A percentile compares a stretch with the other conserved stretches of the same genome.
These are phyloP conservation scores for Berkeleyomyces rouxiae DNA, from an alignment of 2,329 filamentous ascomycete genomes.

Conservation along the genomic window DNA sequence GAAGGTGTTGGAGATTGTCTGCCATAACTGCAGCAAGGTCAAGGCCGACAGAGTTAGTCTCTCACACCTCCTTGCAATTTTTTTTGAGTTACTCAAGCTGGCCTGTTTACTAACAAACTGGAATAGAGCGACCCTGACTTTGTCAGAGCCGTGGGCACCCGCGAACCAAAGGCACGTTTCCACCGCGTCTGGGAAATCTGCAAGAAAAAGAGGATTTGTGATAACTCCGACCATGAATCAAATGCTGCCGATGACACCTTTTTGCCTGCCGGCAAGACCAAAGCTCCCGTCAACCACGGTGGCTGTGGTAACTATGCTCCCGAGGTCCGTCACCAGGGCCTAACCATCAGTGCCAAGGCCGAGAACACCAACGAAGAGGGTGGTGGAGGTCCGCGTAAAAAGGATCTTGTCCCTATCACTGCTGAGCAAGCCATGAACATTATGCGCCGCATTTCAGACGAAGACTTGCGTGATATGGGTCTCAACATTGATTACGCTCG, in stretches of 20 bases:
- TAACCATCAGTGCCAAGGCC: conserved; percentile 53
- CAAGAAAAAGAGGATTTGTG: conserved; percentile 74
- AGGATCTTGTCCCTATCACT: conserved; percentile 68
- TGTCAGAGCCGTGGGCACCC: conserved; percentile 59
- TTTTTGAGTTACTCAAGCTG: background rate
- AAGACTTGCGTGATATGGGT: conserved; percentile 73
- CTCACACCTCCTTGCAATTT: conserved; percentile 18
- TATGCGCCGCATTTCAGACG: conserved; percentile 67
- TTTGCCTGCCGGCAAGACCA: conserved; percentile 39
- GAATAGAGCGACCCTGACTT: conserved; percentile 70
- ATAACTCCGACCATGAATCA: conserved; percentile 55
- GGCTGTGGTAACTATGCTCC: conserved; percentile 90
- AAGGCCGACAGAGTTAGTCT: conserved; percentile 94
- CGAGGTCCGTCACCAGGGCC: conserved; percentile 68
- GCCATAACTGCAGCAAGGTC: conserved; percentile 97
- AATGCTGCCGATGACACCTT: conserved; percentile 54
- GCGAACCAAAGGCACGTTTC: conserved; percentile 90
- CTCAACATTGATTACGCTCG: conserved; percentile 88
- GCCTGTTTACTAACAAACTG: conserved; percentile 35
- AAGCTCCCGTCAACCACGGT: conserved; percentile 48
- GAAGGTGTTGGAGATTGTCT: conserved; percentile 96
- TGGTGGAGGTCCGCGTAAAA: conserved; percentile 31
- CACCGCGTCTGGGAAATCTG: conserved; percentile 82
- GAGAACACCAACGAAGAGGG: conserved; percentile 44
- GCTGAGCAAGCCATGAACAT: conserved; percentile 74